Evolutionary conservation across 129 eudicot species (phyloP).

Genomic region (Chrysanthemum seticuspe): DNA sequence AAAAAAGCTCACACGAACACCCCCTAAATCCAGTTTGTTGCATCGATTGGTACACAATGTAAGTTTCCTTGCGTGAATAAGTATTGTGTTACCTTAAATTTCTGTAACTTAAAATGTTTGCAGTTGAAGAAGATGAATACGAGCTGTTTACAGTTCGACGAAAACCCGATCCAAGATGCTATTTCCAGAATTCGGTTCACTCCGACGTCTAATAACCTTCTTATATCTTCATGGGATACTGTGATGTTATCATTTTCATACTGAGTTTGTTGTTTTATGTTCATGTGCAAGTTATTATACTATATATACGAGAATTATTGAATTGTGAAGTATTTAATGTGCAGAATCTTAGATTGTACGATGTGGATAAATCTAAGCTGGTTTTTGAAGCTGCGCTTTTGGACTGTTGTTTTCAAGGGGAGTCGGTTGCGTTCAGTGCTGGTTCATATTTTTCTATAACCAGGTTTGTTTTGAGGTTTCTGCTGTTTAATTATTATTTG

Average conservation of each 20-base stretch:
- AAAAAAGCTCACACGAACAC: too few relatives aligned
- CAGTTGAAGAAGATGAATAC: constrained; percentile 48
- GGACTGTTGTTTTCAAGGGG: constrained; percentile 85
- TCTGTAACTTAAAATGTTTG: background rate
- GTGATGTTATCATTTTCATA: constrained; percentile 36
- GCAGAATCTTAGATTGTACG: constrained; percentile 71
- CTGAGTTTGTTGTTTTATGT: background rate
- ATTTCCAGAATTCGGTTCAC: constrained; percentile 75
- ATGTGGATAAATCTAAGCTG: constrained; percentile 56
- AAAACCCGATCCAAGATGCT: constrained; percentile 62
- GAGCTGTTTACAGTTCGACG: constrained; percentile 37
- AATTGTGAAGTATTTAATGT: background rate
- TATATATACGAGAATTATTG: background rate
- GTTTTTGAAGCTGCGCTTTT: constrained; percentile 61
- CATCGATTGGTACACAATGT: too few relatives aligned
- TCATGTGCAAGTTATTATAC: background rate
- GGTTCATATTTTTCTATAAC: constrained; percentile 58
- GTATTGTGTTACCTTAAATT: background rate
- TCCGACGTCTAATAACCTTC: constrained; percentile 70
- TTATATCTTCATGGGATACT: constrained; percentile 93
- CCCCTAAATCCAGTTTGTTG: too few relatives aligned
- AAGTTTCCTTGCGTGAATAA: too few relatives aligned
- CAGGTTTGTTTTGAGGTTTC: constrained; percentile 44
- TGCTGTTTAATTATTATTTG: background rate
- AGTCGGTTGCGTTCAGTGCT: constrained; percentile 53